Evolutionary conservation across 2,329 filamentous ascomycete genomes (phyloP).

Genomic region (Colletotrichum liaoningense): DNA sequence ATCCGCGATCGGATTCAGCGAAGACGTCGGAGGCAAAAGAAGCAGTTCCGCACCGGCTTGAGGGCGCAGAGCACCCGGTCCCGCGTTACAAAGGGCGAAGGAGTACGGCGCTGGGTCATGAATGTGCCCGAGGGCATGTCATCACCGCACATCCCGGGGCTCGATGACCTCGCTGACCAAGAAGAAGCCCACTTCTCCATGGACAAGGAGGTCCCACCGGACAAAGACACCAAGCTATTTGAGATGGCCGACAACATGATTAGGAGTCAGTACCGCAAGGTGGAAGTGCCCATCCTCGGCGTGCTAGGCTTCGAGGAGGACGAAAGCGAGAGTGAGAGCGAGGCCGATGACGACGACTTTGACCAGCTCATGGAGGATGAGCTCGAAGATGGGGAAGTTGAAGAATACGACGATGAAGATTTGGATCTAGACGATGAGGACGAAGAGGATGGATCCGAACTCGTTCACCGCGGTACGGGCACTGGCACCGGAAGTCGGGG

Average conservation of each 20-base stretch:
- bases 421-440: constrained; percentile 35
- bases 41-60: constrained; percentile 53
- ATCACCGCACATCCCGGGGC: constrained; percentile 44
- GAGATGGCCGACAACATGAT: constrained; percentile 59
- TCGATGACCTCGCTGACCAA: constrained; percentile 45
- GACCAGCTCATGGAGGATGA: constrained; percentile 42
- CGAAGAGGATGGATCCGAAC: constrained; percentile 33
- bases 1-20: constrained; percentile 59
- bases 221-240: constrained; percentile 57
- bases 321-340: constrained; percentile 50
- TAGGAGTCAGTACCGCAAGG: constrained; percentile 58
- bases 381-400: constrained; percentile 42
- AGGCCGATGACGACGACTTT: constrained; percentile 38
- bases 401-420: constrained; percentile 40
- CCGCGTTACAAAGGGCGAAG: constrained; percentile 52
- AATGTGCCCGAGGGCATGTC: constrained; percentile 49
- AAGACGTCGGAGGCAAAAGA: constrained; percentile 53
- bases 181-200: constrained; percentile 55
- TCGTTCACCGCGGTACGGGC: constrained; percentile 31
- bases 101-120: constrained; percentile 57
- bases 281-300: constrained; percentile 59
- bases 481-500: constrained; percentile 34
- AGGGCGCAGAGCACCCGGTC: constrained; percentile 45
- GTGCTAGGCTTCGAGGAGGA: constrained; percentile 57
- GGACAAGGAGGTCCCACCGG: constrained; percentile 50